Conservation (phyloP, 352 stramenopile genomes). For the Phytophthora quininea region DNA sequence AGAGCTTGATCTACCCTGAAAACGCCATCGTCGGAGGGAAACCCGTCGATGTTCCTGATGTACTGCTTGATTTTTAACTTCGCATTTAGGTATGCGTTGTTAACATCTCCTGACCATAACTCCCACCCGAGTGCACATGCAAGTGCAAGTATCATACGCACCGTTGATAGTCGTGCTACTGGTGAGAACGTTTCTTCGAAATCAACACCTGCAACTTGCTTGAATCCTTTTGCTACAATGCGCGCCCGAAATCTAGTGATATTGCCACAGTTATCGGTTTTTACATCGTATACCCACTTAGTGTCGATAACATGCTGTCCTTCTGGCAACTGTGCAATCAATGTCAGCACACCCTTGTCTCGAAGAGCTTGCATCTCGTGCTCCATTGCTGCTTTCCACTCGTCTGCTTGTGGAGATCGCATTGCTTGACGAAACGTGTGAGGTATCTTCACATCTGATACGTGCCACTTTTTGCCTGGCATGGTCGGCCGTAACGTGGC, state of each 20-base stretch:
- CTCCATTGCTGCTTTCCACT: background rate
- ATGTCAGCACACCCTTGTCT: background rate
- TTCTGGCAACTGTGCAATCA: constrained; percentile 1
- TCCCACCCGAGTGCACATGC: background rate
- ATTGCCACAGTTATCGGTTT: constrained; percentile 1
- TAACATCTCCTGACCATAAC: constrained; percentile 8
- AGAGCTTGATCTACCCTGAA: constrained; percentile 7
- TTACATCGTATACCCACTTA: constrained; percentile 7
- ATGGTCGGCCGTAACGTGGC: background rate
- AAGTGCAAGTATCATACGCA: background rate
- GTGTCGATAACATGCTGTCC: constrained; percentile 4
- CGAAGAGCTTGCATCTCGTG: background rate
- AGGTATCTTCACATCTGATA: background rate
- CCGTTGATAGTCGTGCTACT: background rate
- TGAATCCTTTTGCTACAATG: background rate
- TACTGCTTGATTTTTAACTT: constrained; percentile 14
- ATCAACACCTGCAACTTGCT: background rate
- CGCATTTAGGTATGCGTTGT: constrained; percentile 18
- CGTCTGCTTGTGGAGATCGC: background rate
- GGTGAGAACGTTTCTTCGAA: background rate
- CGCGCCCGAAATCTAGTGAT: constrained; percentile 1
- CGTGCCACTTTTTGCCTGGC: background rate
- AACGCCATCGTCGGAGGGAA: constrained; percentile 6
- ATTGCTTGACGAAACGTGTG: background rate
- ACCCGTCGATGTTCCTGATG: background rate